These are phyloP conservation scores for Choiromyces venosus DNA, from an alignment of 495 filamentous ascomycete genomes.

Conservation along the genomic window DNA sequence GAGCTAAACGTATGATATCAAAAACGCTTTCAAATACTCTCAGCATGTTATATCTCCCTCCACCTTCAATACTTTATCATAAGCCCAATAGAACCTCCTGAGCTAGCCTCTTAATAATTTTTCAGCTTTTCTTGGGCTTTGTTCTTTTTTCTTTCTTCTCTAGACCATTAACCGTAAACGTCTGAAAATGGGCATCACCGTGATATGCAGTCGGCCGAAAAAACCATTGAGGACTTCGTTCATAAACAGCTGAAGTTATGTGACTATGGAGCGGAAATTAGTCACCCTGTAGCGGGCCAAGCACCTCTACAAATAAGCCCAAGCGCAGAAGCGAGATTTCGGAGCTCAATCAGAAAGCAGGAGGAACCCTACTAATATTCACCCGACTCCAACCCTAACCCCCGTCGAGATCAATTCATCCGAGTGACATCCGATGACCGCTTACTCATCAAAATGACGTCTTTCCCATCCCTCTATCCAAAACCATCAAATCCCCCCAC, in stretches of 20 bases:
- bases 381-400: background rate
- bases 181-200: background rate
- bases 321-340: background rate
- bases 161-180: background rate
- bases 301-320: background rate
- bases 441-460: slow-evolving; percentile 35
- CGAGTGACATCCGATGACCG: slow-evolving; percentile 23
- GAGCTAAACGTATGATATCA: too few species aligned
- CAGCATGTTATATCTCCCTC: too few species aligned
- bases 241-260: background rate
- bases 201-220: background rate
- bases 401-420: background rate
- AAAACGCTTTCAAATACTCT: too few species aligned
- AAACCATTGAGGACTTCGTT: background rate
- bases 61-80: too few species aligned
- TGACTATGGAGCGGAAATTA: background rate
- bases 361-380: background rate
- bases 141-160: too few species aligned
- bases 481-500: background rate
- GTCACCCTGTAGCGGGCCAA: background rate
- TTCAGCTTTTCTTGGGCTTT: too few species aligned
- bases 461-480: background rate
- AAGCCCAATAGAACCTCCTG: too few species aligned
- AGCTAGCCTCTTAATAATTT: too few species aligned
- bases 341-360: background rate